Percentiles rank a stretch among this genome's conserved stretches.
Conservation (phyloP, 495 filamentous ascomycete species). For the Hypoxylon rickii region DNA sequence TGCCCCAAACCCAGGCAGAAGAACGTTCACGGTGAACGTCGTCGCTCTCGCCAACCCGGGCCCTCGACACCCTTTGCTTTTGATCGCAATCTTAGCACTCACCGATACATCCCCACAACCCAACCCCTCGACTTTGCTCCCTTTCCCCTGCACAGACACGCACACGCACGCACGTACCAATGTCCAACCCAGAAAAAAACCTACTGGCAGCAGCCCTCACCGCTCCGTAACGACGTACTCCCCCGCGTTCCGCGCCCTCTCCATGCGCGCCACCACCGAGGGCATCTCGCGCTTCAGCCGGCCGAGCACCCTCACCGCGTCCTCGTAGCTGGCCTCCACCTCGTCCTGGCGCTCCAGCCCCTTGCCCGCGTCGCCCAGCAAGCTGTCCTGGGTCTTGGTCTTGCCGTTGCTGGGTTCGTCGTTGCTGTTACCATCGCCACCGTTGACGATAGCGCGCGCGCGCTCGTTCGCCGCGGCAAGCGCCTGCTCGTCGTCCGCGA, state of each 20-base stretch:
- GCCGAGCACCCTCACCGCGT: slow-evolving; percentile 57
- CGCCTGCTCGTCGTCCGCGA: slow-evolving; percentile 55
- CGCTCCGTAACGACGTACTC: slow-evolving; percentile 56
- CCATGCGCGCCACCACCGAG: slow-evolving; percentile 74
- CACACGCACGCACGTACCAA: no score
- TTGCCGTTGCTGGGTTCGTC: background rate
- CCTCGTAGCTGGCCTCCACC: slow-evolving; percentile 55
- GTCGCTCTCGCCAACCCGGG: no score
- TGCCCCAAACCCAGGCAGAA: no score
- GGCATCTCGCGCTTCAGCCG: slow-evolving; percentile 65
- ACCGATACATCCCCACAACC: no score
- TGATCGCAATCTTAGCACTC: no score
- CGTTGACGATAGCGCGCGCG: slow-evolving; percentile 26
- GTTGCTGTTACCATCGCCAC: background rate
- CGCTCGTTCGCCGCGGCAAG: slow-evolving; percentile 39
- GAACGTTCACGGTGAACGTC: no score
- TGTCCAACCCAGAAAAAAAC: no score
- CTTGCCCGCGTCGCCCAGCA: slow-evolving; percentile 28
- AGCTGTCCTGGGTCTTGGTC: slow-evolving; percentile 24
- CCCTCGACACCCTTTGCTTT: no score
- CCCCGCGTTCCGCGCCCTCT: slow-evolving; percentile 73
- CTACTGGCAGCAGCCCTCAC: slow-evolving; percentile 25
- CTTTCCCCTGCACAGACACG: no score
- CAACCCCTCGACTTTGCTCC: no score
- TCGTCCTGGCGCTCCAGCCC: slow-evolving; percentile 52